Base-by-base conservation (phyloP, 495 filamentous ascomycete species). In the Amphirosellinia nigrospora region DNA sequence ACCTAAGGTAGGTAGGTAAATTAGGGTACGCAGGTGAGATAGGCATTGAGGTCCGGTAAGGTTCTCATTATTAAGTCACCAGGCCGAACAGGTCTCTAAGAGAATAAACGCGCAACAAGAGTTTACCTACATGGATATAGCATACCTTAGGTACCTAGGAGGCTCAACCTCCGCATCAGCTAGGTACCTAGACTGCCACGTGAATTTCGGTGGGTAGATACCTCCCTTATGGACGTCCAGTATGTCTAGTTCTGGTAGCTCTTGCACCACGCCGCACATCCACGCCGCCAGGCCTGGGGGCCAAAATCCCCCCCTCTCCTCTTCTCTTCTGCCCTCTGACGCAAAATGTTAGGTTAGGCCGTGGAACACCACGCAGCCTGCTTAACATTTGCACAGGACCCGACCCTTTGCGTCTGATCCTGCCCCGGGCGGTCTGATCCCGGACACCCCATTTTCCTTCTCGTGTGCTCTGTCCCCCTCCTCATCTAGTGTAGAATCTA, bases 151-250 rank as follows among this genome's bases (percentile, higher is more conserved):
- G n/a, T n/a, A n/a, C n/a, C n/a, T n/a, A n/a, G n/a, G n/a, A n/a
- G n/a, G 26, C 11, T 21, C 45, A n/a, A n/a, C 26, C 50, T 23
- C 50, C 50, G 50, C 50, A 13, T 53, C 50, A 53, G 50, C 50
- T 53, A 30, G 23, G 4, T 53, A 53, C 30, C 19, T 19, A 15
- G 9, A 53, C 11, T 55, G 50, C 50, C 50, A 15, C 30, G 6
- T n/a, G n/a, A n/a, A n/a, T 58, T 61, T 41, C 39, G 58, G 58
- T 61, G 58, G 58, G 58, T 41, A 61, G 58, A 41, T 61, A 41
- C 58, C 34, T 60, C 10, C 56, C 56, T 60, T 36, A 39, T 60
- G 56, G 26, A 52, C 15, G 48, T 52, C 48, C 28, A 52, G 45
- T 52, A 52, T 28, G 48, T 52, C 48, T 52, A 52, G 45, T 4